Conservation (phyloP, 176 grass and related monocot genomes). For the Aegilops sharonensis region DNA sequence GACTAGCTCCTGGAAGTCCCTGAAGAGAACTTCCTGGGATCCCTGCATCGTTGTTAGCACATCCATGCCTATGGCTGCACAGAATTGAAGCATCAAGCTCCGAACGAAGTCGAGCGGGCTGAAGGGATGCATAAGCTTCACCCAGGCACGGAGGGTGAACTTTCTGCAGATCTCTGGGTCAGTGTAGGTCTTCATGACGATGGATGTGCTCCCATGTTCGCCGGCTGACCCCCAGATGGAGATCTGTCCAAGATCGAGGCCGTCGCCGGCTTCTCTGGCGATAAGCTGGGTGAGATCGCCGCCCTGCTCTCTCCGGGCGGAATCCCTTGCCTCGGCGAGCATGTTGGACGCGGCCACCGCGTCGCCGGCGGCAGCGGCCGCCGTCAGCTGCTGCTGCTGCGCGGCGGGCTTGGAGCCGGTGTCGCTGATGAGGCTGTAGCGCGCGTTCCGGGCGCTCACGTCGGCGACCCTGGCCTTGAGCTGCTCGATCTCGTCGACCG, state of each 20-base stretch:
- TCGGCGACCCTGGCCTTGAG: too few relatives aligned
- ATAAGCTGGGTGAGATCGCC: not conserved
- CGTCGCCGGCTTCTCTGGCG: fast-evolving
- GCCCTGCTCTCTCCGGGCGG: not conserved
- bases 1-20: not conserved
- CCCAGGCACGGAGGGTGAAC: constrained; percentile 12
- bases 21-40: too few relatives aligned
- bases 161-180: not conserved
- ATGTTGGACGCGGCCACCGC: not conserved
- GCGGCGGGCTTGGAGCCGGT: not conserved
- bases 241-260: not conserved
- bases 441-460: too few relatives aligned
- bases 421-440: too few relatives aligned
- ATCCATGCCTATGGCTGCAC: not conserved
- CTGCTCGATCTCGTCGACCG: too few relatives aligned
- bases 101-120: not conserved
- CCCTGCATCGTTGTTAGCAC: not conserved
- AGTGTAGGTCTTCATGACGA: not conserved
- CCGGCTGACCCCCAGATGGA: not conserved
- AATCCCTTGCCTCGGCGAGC: not conserved
- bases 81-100: not conserved
- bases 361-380: not conserved
- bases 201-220: not conserved
- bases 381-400: not conserved
- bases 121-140: not conserved